Base-by-base conservation (phyloP, 1,139 yeast genomes). In the Hyphopichia pseudoburtonii region DNA sequence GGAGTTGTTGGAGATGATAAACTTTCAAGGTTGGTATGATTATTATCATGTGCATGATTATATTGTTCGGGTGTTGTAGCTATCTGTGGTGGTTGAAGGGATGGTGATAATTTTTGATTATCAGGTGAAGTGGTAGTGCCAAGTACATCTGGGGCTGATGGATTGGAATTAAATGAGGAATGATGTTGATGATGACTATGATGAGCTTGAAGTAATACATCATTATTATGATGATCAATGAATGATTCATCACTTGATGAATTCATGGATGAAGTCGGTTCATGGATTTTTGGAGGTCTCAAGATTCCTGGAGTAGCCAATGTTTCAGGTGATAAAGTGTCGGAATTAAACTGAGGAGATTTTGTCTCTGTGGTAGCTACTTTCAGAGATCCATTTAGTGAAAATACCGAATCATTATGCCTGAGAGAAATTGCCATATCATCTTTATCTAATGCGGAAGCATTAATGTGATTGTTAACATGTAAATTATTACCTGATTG, bases 321-420 rank as follows among this genome's bases (percentile, higher is more conserved):
- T n/a, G n/a, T n/a, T n/a, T n/a, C n/a, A n/a, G n/a, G n/a, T 10
- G 16, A 12, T 6, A 12, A 15, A 10, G 5, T 17, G 3, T 25
- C 5, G 9, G 28, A 12, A 25, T 25, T 25, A 9, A 12, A 5
- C 9, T 5, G 5, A 3, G 28, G 28, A 4, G 28, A 25, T n/a
- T 8, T n/a, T 25, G 15, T 18, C 10, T 17, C 16, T 14, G 17
- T 12, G 4, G 25, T 32, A 6, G 35, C 25, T 9, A 18, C 10
- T 16, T 15, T 17, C 10, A 8, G 27, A 24, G 7, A 5, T 4
- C 61, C 69, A 39, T 50, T 50, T 29, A 61, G 48, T 30, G 66
- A 62, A 35, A 64, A 56, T 0, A 66, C 67, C n/a, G 73, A 65
- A 41, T 70, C 75, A 40, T 69, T 65, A 44, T 70, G 76, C 35